These are phyloP conservation scores for Tricharina praecox DNA, from an alignment of 495 filamentous ascomycete genomes.

Conservation along the genomic window DNA sequence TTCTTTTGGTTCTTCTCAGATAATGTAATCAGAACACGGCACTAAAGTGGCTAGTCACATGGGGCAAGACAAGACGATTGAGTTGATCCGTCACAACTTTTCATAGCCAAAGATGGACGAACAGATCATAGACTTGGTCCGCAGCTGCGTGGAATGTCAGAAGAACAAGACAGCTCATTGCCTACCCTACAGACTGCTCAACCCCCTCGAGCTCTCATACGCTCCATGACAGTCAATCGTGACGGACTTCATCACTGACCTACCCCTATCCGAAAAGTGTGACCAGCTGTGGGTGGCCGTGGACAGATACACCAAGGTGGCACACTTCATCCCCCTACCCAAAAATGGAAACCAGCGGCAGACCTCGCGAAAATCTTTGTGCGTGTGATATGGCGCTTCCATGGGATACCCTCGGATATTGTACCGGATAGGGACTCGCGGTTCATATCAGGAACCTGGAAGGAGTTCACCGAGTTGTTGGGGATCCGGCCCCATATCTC, in stretches of 20 bases:
- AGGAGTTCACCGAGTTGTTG: constrained; percentile 2
- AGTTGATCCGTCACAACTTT: constrained; percentile 1
- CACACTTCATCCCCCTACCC: constrained; percentile 5
- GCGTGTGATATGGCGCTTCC: neutral
- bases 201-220: neutral
- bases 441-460: constrained; percentile 2
- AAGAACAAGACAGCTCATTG: constrained; percentile 1
- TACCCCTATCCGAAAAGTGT: constrained; percentile 1
- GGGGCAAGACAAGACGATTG: constrained; percentile 8
- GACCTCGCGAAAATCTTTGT: neutral
- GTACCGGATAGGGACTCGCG: constrained; percentile 4
- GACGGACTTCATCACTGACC: constrained; percentile 11
- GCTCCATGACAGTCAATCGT: constrained; percentile 2
- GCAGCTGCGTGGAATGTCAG: neutral
- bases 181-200: neutral
- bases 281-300: constrained; percentile 6
- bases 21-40: constrained; percentile 8
- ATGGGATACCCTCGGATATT: constrained; percentile 8
- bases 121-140: neutral
- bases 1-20: no score
- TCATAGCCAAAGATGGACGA: constrained; percentile 1
- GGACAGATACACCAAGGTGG: constrained; percentile 13
- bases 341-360: neutral
- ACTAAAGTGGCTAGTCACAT: constrained; percentile 4
- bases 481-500: neutral